These are phyloP conservation scores for Ascosphaera aggregata DNA, from an alignment of 2,329 filamentous ascomycete genomes.

Conservation along the genomic window DNA sequence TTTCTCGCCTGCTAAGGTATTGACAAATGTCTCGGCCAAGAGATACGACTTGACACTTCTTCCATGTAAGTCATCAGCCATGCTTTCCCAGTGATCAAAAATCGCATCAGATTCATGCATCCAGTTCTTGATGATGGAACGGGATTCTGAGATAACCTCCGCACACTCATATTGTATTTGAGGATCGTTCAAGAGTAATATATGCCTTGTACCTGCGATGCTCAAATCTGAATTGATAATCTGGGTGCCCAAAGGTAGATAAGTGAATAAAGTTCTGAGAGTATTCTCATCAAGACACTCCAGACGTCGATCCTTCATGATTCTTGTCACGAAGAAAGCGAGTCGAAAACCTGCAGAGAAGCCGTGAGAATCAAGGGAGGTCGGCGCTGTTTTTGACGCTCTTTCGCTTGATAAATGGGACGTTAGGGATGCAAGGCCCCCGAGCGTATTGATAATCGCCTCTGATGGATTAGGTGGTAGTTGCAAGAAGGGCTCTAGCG, in stretches of 20 bases:
- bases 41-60: conserved; percentile 15
- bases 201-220: conserved; percentile 29
- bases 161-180: conserved; percentile 30
- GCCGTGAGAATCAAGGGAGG: conserved; percentile 45
- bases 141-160: conserved; percentile 28
- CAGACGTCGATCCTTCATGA: conserved; percentile 26
- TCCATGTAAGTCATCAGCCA: conserved; percentile 12
- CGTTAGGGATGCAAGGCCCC: conserved; percentile 22
- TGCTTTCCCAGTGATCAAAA: conserved; percentile 14
- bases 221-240: conserved; percentile 37
- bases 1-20: conserved; percentile 14
- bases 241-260: conserved; percentile 30
- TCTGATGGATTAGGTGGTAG: conserved; percentile 30
- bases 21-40: conserved; percentile 18
- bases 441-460: conserved; percentile 49
- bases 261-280: conserved; percentile 21
- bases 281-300: conserved; percentile 12
- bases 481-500: conserved; percentile 30
- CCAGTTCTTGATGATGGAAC: conserved; percentile 23
- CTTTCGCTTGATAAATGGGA: too few relatives aligned
- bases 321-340: conserved; percentile 40
- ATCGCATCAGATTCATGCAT: conserved; percentile 8
- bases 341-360: conserved; percentile 54
- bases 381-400: too few relatives aligned
- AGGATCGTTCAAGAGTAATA: conserved; percentile 24